Base-by-base conservation (phyloP, 2,329 filamentous ascomycete species). In the Epichloe glyceriae region DNA sequence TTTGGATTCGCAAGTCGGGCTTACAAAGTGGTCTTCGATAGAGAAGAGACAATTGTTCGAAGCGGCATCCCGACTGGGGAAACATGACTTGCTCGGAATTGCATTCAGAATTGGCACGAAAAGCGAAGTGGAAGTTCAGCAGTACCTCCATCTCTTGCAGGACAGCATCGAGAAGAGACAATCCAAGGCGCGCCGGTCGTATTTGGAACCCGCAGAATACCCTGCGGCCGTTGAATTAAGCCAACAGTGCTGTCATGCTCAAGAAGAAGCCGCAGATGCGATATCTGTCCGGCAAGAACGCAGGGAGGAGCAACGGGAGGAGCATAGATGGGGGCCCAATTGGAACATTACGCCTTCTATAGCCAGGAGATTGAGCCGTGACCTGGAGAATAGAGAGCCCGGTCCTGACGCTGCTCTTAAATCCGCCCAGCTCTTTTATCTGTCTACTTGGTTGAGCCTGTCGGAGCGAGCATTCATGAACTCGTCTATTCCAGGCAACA, bases 391-490 rank as follows among this genome's bases (percentile, higher is more conserved):
- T 12, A 40, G 41, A 37, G 46, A 46, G 20, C 7, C 35, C 14
- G 17, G 14, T 14, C 22, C 50, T 4, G 51, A 54, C 7, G 47
- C 56, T 5, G 59, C 70, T 2, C 62, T 77, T 15, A 71, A 73
- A 2, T 77, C 79, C 47, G 69, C 76, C 2, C 64, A 70, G 17
- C 61, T 91, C 0, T 79, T 93, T 44, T 69, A 76, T 43, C 61
- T 82, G 2, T 64, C 68, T 3, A 72, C 67, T 10, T 88, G 85
- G 79, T 65, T 90, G 4, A 65, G 67, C 5, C 70, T 93, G 4
- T 83, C 85, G 0, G 72, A 77, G 44, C 70, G 72, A 1, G 58
- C 90, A 1, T 93, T 91, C 62, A 91, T 94, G 87, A 91, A 90
- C 53, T 74, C 75, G 12, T 63, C 70, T 2, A 70, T 76, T 41